Evolutionary conservation across 164 flowering plant species (phyloP), one percentile per base, ranked within the genome.

Genomic region (Macadamia integrifolia): DNA sequence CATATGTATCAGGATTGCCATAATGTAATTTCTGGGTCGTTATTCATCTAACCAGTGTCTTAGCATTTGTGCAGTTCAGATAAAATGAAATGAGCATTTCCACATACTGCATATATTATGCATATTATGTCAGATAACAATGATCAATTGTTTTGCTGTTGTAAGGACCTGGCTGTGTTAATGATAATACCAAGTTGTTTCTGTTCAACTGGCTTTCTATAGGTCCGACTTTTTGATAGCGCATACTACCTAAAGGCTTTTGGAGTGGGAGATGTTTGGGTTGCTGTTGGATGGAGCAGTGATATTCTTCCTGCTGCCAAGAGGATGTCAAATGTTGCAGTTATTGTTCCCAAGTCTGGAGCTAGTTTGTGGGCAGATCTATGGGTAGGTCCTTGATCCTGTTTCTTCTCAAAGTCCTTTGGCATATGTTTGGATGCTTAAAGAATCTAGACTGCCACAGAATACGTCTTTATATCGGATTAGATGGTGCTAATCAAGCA

Each of bases 231-330:
- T 40, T 91, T 93, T 78, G 98, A 93, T 76, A 90, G 85, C 66
- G 66, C 53, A 50, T 69, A 93, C 74, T 93, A 91, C 77, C 73
- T 93, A 15, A 91, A 91, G 84, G 91, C 98, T 70, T 85, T 93
- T 82, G 82, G 79, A 68, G 92, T 84, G 10, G 95, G 95, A 42
- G 96, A 93, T 76, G 95, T 86, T 31, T 93, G 98, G 98, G 95
- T 93, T 61, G 92, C 95, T 73, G 97, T 94, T 81, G 98, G 98
- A 61, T 94, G 98, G 95, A 88, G 97, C 75, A 87, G 88, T 67
- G 96, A 91, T 78, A 81, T 94, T 66, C 74, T 94, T 80, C 96
- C 96, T 55, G 85, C 85, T 68, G 97, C 87, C 62, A 90, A 90
- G 76, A 88, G 91, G 60, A 79, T 85, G 90, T 84, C 96, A 31